Conservation (phyloP, 768 basidiomycete species). For the Pleurotus giganteus region DNA sequence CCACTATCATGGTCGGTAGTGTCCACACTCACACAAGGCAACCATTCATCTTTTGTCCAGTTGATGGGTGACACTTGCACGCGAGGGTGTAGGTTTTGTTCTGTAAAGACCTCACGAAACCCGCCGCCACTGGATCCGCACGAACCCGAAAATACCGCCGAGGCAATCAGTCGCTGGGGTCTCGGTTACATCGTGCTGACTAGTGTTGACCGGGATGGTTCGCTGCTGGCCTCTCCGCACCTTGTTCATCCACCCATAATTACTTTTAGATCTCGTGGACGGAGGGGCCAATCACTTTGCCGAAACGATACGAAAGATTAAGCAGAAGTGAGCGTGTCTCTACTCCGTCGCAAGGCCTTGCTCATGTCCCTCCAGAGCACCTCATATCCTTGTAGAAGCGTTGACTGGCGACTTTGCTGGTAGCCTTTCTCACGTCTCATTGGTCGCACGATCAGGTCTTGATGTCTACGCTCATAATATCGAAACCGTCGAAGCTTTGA, state of each 20-base stretch:
- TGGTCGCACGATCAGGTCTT: constrained; percentile 89
- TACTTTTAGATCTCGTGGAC: constrained; percentile 74
- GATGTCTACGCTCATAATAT: constrained; percentile 99
- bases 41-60: constrained; percentile 37
- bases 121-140: constrained; percentile 93
- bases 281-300: constrained; percentile 95
- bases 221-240: constrained; percentile 26
- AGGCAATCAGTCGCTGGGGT: constrained; percentile 97
- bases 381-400: constrained; percentile 94
- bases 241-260: background rate
- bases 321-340: constrained; percentile 70
- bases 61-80: constrained; percentile 99
- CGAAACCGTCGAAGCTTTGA: constrained; percentile 92
- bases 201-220: constrained; percentile 95
- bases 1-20: constrained; percentile 89
- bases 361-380: constrained; percentile 56
- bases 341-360: background rate
- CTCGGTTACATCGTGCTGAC: constrained; percentile 97
- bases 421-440: constrained; percentile 65
- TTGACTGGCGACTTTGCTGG: constrained; percentile 94
- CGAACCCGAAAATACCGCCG: constrained; percentile 97
- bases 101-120: constrained; percentile 87
- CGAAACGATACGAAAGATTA: constrained; percentile 91
- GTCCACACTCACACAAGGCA: constrained; percentile 1
- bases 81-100: constrained; percentile 95